Percentiles rank a stretch among this genome's conserved stretches.
Conservation (phyloP, 1,139 yeast genomes). For the Yamadazyma membranifaciens region DNA sequence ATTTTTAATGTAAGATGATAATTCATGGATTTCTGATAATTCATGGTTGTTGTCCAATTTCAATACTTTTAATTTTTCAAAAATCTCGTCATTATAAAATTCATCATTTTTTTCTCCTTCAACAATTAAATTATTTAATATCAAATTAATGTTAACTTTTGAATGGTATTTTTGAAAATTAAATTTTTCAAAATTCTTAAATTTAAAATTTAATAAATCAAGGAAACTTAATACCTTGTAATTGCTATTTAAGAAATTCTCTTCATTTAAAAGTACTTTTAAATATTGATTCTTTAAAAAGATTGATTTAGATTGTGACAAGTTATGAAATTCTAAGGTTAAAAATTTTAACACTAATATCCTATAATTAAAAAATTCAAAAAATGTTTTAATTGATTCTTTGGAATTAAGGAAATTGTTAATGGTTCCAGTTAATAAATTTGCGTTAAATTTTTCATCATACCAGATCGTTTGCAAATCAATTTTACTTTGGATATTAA, state of each 20-base stretch:
- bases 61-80: slow-evolving; percentile 8
- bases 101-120: slow-evolving; percentile 13
- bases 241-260: slow-evolving; percentile 47
- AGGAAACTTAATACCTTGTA: slow-evolving; percentile 66
- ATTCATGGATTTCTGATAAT: slow-evolving; percentile 5
- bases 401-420: slow-evolving; percentile 36
- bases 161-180: slow-evolving; percentile 37
- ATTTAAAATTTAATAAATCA: slow-evolving; percentile 63
- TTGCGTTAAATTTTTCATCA: slow-evolving; percentile 42
- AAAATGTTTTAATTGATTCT: slow-evolving; percentile 50
- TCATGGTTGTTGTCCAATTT: slow-evolving; percentile 5
- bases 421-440: slow-evolving; percentile 21
- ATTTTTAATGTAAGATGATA: slow-evolving; percentile 37
- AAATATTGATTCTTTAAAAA: slow-evolving; percentile 57
- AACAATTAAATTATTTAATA: slow-evolving; percentile 25
- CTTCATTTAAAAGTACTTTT: slow-evolving; percentile 49
- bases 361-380: slow-evolving; percentile 63
- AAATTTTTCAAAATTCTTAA: slow-evolving; percentile 36
- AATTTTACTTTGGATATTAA: slow-evolving; percentile 56
- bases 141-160: slow-evolving; percentile 27
- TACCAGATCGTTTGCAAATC: slow-evolving; percentile 52
- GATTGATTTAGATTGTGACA: slow-evolving; percentile 50
- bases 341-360: slow-evolving; percentile 62
- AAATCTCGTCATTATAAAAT: slow-evolving; percentile 7
- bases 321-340: slow-evolving; percentile 68